A percentile compares a stretch with the other conserved stretches of the same genome.
Conservation (phyloP, 2,329 filamentous ascomycete genomes). For the Fusarium sp. region DNA sequence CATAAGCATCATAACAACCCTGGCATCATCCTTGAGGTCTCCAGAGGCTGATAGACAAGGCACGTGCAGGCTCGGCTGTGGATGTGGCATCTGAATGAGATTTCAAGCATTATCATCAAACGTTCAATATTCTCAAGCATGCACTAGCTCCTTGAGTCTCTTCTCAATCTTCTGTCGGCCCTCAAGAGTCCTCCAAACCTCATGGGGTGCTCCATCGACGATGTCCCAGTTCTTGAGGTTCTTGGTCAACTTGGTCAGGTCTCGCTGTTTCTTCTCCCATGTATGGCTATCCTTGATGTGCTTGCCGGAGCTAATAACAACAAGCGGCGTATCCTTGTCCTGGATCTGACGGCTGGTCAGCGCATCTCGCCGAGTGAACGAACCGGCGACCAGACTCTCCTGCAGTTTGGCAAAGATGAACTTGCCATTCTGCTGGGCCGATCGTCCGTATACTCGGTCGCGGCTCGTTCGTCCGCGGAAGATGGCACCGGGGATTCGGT, state of each 20-base stretch:
- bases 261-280: constrained; percentile 88
- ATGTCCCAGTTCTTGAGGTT: constrained; percentile 87
- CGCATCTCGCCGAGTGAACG: constrained; percentile 86
- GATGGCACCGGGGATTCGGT: constrained; percentile 81
- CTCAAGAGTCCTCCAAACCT: constrained; percentile 82
- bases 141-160: constrained; percentile 75
- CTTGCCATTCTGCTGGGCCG: constrained; percentile 82
- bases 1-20: constrained; percentile 24
- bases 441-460: constrained; percentile 85
- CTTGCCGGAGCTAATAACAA: constrained; percentile 83
- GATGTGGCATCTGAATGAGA: not conserved
- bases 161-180: constrained; percentile 82
- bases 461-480: constrained; percentile 82
- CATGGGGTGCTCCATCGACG: constrained; percentile 83
- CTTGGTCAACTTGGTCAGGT: constrained; percentile 81
- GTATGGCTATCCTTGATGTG: constrained; percentile 71
- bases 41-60: not conserved
- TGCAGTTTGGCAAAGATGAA: constrained; percentile 91
- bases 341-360: constrained; percentile 83
- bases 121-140: constrained; percentile 30
- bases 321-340: constrained; percentile 76
- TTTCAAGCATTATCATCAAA: not conserved
- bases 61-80: constrained; percentile 10
- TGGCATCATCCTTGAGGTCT: not conserved
- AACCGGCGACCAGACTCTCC: constrained; percentile 87